Evolutionary conservation across 2,329 filamentous ascomycete genomes (phyloP).

Genomic region (Eutypella sp.): DNA sequence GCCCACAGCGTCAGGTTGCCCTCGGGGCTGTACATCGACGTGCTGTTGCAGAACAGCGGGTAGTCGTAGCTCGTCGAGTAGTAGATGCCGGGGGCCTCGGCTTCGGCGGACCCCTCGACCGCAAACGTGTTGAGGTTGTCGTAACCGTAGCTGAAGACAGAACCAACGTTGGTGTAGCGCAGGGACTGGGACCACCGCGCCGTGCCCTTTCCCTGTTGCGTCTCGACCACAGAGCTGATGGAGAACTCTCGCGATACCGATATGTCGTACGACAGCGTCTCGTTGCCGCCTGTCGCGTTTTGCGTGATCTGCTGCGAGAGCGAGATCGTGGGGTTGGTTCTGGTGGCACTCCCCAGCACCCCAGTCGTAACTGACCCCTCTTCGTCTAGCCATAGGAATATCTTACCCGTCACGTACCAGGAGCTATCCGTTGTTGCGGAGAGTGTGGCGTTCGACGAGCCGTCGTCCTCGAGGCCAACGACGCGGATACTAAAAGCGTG

Average conservation of each 20-base stretch:
- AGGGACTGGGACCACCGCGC: slow-evolving; percentile 55
- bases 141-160: slow-evolving; percentile 21
- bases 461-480: slow-evolving; percentile 57
- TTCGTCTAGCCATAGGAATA: slow-evolving; percentile 70
- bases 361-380: slow-evolving; percentile 48
- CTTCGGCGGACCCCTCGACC: slow-evolving; percentile 40
- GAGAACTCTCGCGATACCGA: slow-evolving; percentile 50
- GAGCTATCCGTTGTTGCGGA: slow-evolving; percentile 55
- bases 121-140: slow-evolving; percentile 26
- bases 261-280: slow-evolving; percentile 55
- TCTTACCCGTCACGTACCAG: slow-evolving; percentile 74
- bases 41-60: slow-evolving; percentile 54
- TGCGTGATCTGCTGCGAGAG: slow-evolving; percentile 45
- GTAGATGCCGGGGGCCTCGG: slow-evolving; percentile 21
- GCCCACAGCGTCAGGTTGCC: slow-evolving; percentile 43
- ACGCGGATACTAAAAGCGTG: slow-evolving; percentile 68
- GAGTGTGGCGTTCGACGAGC: slow-evolving; percentile 40
- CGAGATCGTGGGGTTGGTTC: slow-evolving; percentile 38
- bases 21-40: slow-evolving; percentile 36
- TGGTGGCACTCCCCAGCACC: slow-evolving; percentile 25
- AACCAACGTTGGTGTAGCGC: slow-evolving; percentile 49
- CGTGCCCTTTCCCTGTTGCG: slow-evolving; percentile 36
- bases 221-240: slow-evolving; percentile 47
- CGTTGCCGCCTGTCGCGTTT: slow-evolving; percentile 48
- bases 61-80: slow-evolving; percentile 48